These are phyloP conservation scores for Pseudonitzschia multistriata DNA, from an alignment of 108 stramenopile species.

Conservation along the genomic window DNA sequence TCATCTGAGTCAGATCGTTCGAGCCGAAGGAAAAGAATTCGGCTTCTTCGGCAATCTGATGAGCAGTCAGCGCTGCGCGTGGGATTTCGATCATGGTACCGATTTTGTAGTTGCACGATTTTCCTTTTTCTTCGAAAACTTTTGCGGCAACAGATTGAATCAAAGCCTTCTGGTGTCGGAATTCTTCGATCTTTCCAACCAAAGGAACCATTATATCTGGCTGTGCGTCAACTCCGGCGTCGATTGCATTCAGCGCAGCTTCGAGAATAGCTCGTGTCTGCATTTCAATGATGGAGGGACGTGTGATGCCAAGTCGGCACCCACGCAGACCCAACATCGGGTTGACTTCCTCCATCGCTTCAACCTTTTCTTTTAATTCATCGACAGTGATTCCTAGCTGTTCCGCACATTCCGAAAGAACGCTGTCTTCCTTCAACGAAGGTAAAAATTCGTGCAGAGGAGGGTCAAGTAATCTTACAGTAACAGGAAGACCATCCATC, in stretches of 20 bases:
- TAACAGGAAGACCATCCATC: constrained; percentile 78
- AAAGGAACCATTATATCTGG: constrained; percentile 75
- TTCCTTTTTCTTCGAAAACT: constrained; percentile 44
- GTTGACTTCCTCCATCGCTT: constrained; percentile 75
- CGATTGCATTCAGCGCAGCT: constrained; percentile 62
- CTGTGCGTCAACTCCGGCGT: constrained; percentile 44
- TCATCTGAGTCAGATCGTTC: constrained; percentile 90
- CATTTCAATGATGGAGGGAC: constrained; percentile 69
- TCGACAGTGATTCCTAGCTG: constrained; percentile 51
- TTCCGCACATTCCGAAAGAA: constrained; percentile 47
- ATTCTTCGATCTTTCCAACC: constrained; percentile 60
- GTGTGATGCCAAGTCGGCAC: constrained; percentile 73
- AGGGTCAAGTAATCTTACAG: constrained; percentile 83
- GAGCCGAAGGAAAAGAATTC: constrained; percentile 88
- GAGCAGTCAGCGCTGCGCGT: constrained; percentile 73
- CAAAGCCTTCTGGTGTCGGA: constrained; percentile 57
- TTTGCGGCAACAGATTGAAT: constrained; percentile 54
- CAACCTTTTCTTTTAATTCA: constrained; percentile 51
- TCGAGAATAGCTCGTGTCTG: constrained; percentile 71
- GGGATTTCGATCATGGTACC: constrained; percentile 93
- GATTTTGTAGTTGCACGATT: constrained; percentile 64
- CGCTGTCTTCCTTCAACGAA: constrained; percentile 47
- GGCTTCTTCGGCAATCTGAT: constrained; percentile 61
- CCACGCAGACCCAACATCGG: constrained; percentile 85
- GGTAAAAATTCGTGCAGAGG: constrained; percentile 89